Evolutionary conservation across 2,329 filamentous ascomycete species (phyloP).

Genomic region (Fusarium equiseti): DNA sequence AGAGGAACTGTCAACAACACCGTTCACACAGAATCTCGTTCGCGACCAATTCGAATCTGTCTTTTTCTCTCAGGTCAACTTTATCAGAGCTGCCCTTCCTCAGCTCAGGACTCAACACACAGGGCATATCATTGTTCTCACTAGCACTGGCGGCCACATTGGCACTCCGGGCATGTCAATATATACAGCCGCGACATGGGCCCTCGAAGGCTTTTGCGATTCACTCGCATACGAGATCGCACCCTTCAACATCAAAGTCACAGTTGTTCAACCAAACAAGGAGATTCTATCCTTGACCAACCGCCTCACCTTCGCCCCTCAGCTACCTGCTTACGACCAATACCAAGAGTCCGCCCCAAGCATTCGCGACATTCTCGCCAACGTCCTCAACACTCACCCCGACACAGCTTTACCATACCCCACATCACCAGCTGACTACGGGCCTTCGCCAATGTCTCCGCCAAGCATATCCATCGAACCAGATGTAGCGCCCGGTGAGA

Average conservation of each 20-base stretch:
- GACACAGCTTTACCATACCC: conserved; percentile 64
- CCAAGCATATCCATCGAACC: conserved; percentile 51
- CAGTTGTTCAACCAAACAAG: conserved; percentile 94
- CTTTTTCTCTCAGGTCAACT: conserved; percentile 96
- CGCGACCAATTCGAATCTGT: conserved; percentile 94
- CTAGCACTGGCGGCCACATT: conserved; percentile 90
- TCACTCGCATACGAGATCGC: conserved; percentile 95
- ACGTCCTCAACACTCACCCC: conserved; percentile 81
- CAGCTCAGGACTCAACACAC: conserved; percentile 82
- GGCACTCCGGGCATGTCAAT: conserved; percentile 91
- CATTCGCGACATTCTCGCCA: conserved; percentile 84
- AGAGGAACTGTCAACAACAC: conserved; percentile 84
- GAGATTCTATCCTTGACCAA: conserved; percentile 91
- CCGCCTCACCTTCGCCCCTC: conserved; percentile 85
- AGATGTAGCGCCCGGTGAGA: conserved; percentile 55
- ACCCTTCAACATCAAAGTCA: conserved; percentile 96
- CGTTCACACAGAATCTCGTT: conserved; percentile 80
- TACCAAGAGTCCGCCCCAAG: conserved; percentile 73
- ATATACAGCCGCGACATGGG: conserved; percentile 94
- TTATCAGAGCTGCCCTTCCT: conserved; percentile 89
- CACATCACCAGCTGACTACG: conserved; percentile 42
- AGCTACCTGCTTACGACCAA: conserved; percentile 67
- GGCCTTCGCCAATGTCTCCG: conserved; percentile 49
- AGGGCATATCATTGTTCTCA: conserved; percentile 91
- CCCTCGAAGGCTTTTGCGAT: conserved; percentile 95